A percentile compares a stretch with the other conserved stretches of the same genome.
Evolutionary conservation across 2,329 filamentous ascomycete genomes (phyloP).

Genomic region (Paracamarosporium sp.): DNA sequence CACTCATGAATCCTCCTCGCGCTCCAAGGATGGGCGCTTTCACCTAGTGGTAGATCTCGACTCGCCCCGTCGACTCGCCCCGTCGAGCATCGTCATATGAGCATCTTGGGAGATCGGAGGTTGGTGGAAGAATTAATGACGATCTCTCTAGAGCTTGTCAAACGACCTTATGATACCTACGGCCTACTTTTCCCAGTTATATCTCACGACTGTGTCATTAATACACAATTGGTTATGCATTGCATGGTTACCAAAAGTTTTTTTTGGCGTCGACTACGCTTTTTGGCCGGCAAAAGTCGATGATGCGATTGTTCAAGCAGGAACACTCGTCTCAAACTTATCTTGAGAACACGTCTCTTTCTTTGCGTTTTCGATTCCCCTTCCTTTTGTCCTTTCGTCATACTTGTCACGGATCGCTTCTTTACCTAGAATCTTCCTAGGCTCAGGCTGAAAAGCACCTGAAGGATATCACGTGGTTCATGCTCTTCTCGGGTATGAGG

Average conservation of each 20-base stretch:
- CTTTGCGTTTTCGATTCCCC: conserved; percentile 10
- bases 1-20: conserved; percentile 33
- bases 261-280: conserved; percentile 14
- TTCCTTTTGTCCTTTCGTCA: conserved; percentile 14
- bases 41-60: conserved; percentile 24
- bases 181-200: conserved; percentile 33
- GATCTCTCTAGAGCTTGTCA: conserved; percentile 19
- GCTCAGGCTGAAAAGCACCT: conserved; percentile 17
- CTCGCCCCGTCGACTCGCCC: conserved; percentile 7
- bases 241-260: conserved; percentile 37
- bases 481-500: conserved; percentile 23
- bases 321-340: conserved; percentile 7
- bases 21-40: conserved; percentile 45
- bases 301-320: conserved; percentile 5
- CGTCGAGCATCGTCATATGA: conserved; percentile 11
- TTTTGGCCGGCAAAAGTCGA: conserved; percentile 27
- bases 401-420: conserved; percentile 11
- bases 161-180: conserved; percentile 47
- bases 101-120: conserved; percentile 17
- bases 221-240: conserved; percentile 31
- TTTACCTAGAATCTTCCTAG: conserved; percentile 8
- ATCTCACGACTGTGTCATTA: conserved; percentile 29
- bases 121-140: conserved; percentile 19
- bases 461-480: conserved; percentile 39
- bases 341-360: conserved; percentile 5